Conservation (phyloP, 2,329 filamentous ascomycete species). For the Fusarium transvaalense region DNA sequence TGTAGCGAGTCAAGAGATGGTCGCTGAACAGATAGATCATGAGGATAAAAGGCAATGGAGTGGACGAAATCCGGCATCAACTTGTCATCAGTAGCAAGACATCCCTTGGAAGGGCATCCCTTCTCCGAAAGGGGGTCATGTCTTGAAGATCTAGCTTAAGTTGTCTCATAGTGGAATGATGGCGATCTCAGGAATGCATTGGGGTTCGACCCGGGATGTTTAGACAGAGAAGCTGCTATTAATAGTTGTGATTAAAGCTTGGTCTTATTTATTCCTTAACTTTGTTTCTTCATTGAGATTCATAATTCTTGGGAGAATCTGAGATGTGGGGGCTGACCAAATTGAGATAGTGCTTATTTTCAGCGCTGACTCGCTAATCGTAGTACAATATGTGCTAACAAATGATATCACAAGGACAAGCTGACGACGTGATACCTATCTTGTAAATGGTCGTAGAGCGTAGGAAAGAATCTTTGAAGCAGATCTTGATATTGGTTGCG, state of each 20-base stretch:
- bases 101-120: slow-evolving; percentile 5
- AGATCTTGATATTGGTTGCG: too few species aligned
- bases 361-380: not conserved
- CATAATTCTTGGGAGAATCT: not conserved
- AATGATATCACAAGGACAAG: not conserved
- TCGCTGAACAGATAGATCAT: not conserved
- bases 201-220: too few species aligned
- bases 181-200: slow-evolving; percentile 1
- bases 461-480: not conserved
- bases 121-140: slow-evolving; percentile 16
- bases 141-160: not conserved
- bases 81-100: slow-evolving; percentile 1
- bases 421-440: too few species aligned
- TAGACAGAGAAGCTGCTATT: not conserved
- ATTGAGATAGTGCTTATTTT: not conserved
- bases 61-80: not conserved
- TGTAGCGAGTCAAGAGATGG: not conserved
- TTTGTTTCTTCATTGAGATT: not conserved
- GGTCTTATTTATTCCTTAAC: not conserved
- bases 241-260: not conserved
- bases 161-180: slow-evolving; percentile 2
- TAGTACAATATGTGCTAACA: not conserved
- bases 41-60: not conserved
- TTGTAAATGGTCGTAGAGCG: not conserved
- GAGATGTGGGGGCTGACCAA: not conserved